Percentiles rank a stretch among this genome's conserved stretches.
Conservation (phyloP, 1,139 yeast species). For the Diutina siamensis region DNA sequence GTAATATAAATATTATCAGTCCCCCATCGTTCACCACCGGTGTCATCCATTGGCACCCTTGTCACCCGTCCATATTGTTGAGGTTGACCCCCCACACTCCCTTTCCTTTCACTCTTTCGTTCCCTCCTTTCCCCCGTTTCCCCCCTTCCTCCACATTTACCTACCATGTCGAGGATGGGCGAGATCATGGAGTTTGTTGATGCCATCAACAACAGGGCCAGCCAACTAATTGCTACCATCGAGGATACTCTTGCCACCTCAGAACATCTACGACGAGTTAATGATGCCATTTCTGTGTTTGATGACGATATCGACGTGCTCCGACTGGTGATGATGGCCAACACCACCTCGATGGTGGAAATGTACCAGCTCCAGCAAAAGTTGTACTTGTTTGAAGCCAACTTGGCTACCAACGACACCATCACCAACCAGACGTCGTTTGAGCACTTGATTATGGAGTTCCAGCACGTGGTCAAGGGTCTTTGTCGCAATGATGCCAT, state of each 20-base stretch:
- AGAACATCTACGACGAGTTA: conserved; percentile 12
- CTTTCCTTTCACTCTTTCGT: too few relatives aligned
- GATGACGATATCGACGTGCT: conserved; percentile 24
- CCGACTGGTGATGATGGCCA: conserved; percentile 15
- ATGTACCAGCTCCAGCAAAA: conserved; percentile 23
- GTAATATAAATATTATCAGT: not conserved
- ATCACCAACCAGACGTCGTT: conserved; percentile 36
- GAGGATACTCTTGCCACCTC: not conserved
- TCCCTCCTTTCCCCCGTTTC: not conserved
- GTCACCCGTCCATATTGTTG: too few relatives aligned
- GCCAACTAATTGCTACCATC: conserved; percentile 11
- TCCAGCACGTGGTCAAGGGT: conserved; percentile 11
- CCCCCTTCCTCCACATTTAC: not conserved
- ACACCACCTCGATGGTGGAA: conserved; percentile 16
- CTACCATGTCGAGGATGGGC: not conserved
- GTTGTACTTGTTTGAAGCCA: conserved; percentile 25
- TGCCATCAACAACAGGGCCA: not conserved
- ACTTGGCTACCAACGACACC: conserved; percentile 20
- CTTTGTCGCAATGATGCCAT: not conserved
- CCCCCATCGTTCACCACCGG: not conserved
- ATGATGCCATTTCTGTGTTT: conserved; percentile 16
- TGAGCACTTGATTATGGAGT: conserved; percentile 39
- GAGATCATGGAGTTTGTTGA: conserved; percentile 3
- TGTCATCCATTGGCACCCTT: not conserved
- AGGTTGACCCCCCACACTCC: too few relatives aligned